A percentile compares a stretch with the other conserved stretches of the same genome.
These are phyloP conservation scores for Ramularia endophylla DNA, from an alignment of 2,329 filamentous ascomycete genomes.

Conservation along the genomic window DNA sequence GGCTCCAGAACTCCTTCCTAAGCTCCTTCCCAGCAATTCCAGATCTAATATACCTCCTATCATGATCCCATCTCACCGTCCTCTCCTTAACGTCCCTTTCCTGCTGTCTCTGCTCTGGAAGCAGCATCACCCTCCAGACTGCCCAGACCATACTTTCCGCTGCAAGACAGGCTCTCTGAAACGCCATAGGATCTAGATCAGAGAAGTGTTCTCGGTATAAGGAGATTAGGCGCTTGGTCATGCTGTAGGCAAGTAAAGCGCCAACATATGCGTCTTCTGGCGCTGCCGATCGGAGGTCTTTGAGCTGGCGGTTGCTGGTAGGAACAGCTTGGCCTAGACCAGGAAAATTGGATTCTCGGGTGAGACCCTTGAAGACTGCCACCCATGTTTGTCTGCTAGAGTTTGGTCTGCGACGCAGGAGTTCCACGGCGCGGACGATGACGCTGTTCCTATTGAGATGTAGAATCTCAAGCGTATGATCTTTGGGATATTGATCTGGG, in stretches of 20 bases:
- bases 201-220: constrained; percentile 7
- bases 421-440: constrained; percentile 24
- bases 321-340: constrained; percentile 1
- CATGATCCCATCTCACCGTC: too few relatives aligned
- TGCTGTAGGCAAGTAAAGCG: constrained; percentile 18
- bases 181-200: background rate
- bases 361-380: constrained; percentile 20
- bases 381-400: constrained; percentile 22
- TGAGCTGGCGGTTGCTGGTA: too few relatives aligned
- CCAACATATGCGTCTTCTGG: constrained; percentile 4
- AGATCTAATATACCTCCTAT: too few relatives aligned
- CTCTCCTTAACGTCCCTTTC: too few relatives aligned
- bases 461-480: background rate
- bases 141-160: constrained; percentile 2
- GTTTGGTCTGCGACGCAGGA: constrained; percentile 19
- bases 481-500: background rate
- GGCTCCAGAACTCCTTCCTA: constrained; percentile 8
- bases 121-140: background rate
- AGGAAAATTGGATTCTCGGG: constrained; percentile 12
- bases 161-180: constrained; percentile 1
- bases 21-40: background rate
- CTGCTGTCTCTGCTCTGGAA: too few relatives aligned
- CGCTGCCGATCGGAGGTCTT: too few relatives aligned
- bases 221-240: constrained; percentile 13
- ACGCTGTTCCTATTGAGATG: constrained; percentile 8